Base-by-base conservation (phyloP, 257 asterid genomes). In the Scutellaria galericulata region DNA sequence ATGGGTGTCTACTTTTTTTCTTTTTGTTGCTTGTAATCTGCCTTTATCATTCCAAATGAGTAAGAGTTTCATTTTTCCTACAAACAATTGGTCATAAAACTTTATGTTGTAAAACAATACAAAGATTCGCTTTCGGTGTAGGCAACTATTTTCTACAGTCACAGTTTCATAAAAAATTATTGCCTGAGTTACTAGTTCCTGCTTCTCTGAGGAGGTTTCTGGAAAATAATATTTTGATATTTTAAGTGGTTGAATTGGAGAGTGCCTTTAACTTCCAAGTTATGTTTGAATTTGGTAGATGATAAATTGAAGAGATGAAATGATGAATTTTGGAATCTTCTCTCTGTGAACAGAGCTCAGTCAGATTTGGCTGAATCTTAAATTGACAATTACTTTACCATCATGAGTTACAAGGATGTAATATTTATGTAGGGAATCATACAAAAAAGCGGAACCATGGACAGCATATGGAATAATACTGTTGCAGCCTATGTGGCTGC, bases 401-500 rank as follows among this genome's bases (percentile, higher is more conserved):
- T 73, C 27, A 68, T 57, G 48, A 40, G 78, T 80, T 13, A 76
- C 72, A 14, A 71, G 46, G 63, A 67, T 60, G 20, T 35, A 20
- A 61, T 71, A 12, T 73, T n/a, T 71, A 52, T 77, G 76, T 58
- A 92, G 97, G 96, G 66, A 47, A 78, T 83, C 69, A 55, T 55
- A 12, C 73, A 73, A 46, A 81, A 73, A 44, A 74, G 66, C n/a
- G 84, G 75, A 74, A 58, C 20, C 70, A 48, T 75, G 77, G 89
- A 80, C 71, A 56, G 68, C 9, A 88, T 78, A 79, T 74, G 72
- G 85, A 76, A 64, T 66, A 79, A 83, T 64, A 75, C 47, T 64
- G 59, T 86, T 42, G 79, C 79, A 24, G 82, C 96, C 12, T 93
- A 83, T 78, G 85, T 89, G 59, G 84, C 88, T 71, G 95, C 96